A percentile compares a stretch with the other conserved stretches of the same genome.
Conservation (phyloP, 2,329 filamentous ascomycete species). For the Aspergillus niger region DNA sequence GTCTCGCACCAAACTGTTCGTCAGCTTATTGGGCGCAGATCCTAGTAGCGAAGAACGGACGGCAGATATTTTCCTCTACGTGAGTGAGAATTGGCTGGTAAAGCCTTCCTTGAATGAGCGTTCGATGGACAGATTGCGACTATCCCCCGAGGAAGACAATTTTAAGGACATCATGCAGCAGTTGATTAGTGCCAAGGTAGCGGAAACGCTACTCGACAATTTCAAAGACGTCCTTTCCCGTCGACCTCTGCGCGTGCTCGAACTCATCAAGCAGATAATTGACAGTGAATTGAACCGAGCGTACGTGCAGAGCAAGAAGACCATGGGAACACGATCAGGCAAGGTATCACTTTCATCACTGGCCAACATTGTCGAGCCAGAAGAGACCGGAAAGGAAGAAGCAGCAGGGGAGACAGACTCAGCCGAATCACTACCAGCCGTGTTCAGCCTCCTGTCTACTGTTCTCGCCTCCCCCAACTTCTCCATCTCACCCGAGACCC, state of each 20-base stretch:
- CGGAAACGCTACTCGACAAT: conserved; percentile 44
- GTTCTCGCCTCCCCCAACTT: conserved; percentile 47
- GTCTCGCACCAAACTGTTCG: conserved; percentile 40
- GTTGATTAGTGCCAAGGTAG: conserved; percentile 44
- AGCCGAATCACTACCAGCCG: conserved; percentile 41
- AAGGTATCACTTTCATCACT: conserved; percentile 40
- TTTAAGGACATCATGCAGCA: conserved; percentile 36
- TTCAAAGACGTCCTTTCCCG: conserved; percentile 47
- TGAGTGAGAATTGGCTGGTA: conserved; percentile 46
- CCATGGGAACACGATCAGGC: conserved; percentile 9
- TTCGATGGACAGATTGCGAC: conserved; percentile 14
- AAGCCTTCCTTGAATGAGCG: conserved; percentile 19
- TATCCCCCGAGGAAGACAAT: conserved; percentile 25
- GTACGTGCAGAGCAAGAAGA: conserved; percentile 12
- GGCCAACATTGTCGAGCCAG: conserved; percentile 34
- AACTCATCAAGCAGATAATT: conserved; percentile 46
- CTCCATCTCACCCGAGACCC: conserved; percentile 31
- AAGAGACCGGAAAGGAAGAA: conserved; percentile 19
- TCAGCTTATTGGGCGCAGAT: conserved; percentile 40
- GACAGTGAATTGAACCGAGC: conserved; percentile 36
- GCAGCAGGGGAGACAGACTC: conserved; percentile 26
- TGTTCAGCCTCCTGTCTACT: conserved; percentile 47
- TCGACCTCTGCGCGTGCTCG: conserved; percentile 42
- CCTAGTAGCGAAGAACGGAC: conserved; percentile 44
- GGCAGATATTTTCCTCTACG: conserved; percentile 46